Evolutionary conservation across 805 yeast species (phyloP), one percentile per base, ranked within the genome.

Genomic region (fission yeast (Schizosaccharomyces pombe)): DNA sequence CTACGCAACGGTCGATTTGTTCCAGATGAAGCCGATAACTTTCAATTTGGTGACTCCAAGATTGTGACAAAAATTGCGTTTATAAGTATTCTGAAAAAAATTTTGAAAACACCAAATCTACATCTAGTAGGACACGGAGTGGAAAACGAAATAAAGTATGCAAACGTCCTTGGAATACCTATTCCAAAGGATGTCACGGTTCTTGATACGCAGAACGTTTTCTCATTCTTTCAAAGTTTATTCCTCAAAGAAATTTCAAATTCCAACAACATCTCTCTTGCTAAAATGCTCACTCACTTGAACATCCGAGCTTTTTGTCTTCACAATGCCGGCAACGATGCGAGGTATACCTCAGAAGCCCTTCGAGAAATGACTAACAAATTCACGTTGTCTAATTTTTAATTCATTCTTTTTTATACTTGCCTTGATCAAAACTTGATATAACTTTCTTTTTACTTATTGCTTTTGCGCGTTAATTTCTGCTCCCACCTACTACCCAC

Each of bases 251-350:
- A n/a, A n/a, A n/a, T n/a, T n/a, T n/a, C n/a, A n/a, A n/a, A n/a
- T n/a, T n/a, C n/a, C n/a, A n/a, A n/a, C n/a, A n/a, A 43, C 26
- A 24, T 22, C 19, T 8, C 16, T 22, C 30, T 43, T 19, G 16
- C 16, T 4, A 24, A 5, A 16, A 19, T 43, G 30, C 14, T 43
- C 3, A 43, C 14, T 16, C 1, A 4, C 2, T n/a, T 43, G 4
- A 8, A 19, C 9, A 26, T 43, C 19, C 28, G 2, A 9, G 24
- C 53, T 1, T 31, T 49, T 24, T 22, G 56, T 53, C 28, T 57
- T 32, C 60, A 58, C 28, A 58, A 58, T 37, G 60, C 60, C 8
- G 60, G 57, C 1, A 58, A 58, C 24, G 60, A 58, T 29, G 58
- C 60, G 16, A 52, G 54, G 32, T 57, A 55, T 26, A 58, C 60